Evolutionary conservation across 768 basidiomycete species (phyloP).

Genomic region (Tricholoma bakamatsutake): DNA sequence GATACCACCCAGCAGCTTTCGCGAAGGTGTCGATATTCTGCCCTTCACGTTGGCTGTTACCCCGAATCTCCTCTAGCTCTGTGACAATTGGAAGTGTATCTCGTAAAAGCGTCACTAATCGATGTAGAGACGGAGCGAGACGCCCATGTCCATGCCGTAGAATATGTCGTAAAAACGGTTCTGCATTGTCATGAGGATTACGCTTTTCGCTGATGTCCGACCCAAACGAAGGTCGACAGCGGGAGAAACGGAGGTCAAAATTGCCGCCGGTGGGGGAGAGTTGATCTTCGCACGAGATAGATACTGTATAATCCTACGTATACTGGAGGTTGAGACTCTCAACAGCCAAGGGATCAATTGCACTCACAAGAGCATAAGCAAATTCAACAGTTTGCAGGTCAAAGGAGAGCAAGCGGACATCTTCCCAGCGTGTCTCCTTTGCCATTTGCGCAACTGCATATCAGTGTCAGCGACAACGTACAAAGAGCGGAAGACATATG

Average conservation of each 20-base stretch:
- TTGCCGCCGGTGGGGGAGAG: slow-evolving; percentile 61
- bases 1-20: slow-evolving; percentile 80
- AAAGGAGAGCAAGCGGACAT: slow-evolving; percentile 81
- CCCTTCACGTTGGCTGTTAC: slow-evolving; percentile 26
- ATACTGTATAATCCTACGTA: slow-evolving; percentile 65
- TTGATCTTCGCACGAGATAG: slow-evolving; percentile 76
- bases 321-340: neutral
- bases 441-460: slow-evolving; percentile 75
- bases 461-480: neutral
- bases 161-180: slow-evolving; percentile 66
- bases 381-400: slow-evolving; percentile 92
- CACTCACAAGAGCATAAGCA: slow-evolving; percentile 59
- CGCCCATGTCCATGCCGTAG: slow-evolving; percentile 61
- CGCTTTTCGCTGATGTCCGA: slow-evolving; percentile 24
- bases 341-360: neutral
- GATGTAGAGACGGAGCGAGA: slow-evolving; percentile 58
- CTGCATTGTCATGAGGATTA: slow-evolving; percentile 78
- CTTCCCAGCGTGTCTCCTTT: slow-evolving; percentile 62
- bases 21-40: slow-evolving; percentile 58
- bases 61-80: slow-evolving; percentile 55
- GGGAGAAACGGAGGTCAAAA: slow-evolving; percentile 70
- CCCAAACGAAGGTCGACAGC: slow-evolving; percentile 24
- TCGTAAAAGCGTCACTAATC: slow-evolving; percentile 62
- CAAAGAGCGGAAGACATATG: neutral
- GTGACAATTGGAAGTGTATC: slow-evolving; percentile 75